These are phyloP conservation scores for Sporisorium scitamineum DNA, from an alignment of 1,284 basidiomycete genomes.

Conservation along the genomic window DNA sequence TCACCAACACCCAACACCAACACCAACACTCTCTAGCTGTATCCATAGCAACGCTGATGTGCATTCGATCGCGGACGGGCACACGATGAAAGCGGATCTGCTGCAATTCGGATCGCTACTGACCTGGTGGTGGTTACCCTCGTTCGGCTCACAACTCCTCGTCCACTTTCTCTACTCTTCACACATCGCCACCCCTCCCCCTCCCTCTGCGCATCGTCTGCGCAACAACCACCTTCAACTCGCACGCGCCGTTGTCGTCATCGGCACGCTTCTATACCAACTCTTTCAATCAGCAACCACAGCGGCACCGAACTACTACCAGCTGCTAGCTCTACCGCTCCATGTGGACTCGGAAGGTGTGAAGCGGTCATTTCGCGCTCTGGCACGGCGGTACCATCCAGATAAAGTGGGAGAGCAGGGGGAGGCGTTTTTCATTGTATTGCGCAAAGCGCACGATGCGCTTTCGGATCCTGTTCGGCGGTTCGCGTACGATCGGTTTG, in stretches of 20 bases:
- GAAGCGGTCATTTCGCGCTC: constrained; percentile 79
- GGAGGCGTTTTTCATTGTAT: constrained; percentile 78
- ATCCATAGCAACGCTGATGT: neutral
- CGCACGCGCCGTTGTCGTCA: constrained; percentile 74
- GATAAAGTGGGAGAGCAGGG: constrained; percentile 79
- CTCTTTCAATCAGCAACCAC: constrained; percentile 74
- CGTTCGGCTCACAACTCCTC: constrained; percentile 32
- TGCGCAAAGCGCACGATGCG: constrained; percentile 82
- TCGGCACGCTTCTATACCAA: constrained; percentile 79
- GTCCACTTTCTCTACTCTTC: constrained; percentile 31
- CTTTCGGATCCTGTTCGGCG: constrained; percentile 81
- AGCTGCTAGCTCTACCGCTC: constrained; percentile 77
- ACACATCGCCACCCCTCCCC: constrained; percentile 11
- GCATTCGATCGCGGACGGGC: too few relatives aligned
- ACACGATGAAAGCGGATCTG: constrained; percentile 28
- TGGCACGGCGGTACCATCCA: constrained; percentile 82
- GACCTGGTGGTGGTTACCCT: constrained; percentile 48
- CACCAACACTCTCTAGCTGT: constrained; percentile 2
- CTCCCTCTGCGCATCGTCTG: neutral
- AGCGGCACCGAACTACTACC: constrained; percentile 79
- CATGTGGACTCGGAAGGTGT: constrained; percentile 77
- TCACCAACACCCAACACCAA: constrained; percentile 2
- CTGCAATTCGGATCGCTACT: constrained; percentile 32
- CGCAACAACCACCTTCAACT: constrained; percentile 31
- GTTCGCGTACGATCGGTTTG: constrained; percentile 89